Evolutionary conservation across 371 early-diverging fungal genomes (phyloP).

Genomic region (Gilbertella persicaria): DNA sequence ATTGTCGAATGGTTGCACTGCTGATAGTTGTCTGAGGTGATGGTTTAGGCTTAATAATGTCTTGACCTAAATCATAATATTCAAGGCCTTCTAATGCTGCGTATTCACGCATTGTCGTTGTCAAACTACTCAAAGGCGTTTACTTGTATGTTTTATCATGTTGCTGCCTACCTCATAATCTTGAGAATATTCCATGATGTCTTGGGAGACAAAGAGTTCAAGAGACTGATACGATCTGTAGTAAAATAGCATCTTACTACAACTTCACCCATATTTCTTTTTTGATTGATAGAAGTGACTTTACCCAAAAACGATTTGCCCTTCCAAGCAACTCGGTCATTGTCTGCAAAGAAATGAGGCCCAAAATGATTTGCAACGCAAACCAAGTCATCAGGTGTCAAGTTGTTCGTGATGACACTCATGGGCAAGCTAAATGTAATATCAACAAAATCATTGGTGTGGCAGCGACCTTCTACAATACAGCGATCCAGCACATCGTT

Average conservation of each 20-base stretch:
- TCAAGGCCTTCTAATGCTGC: conserved; percentile 70
- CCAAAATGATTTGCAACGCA: conserved; percentile 52
- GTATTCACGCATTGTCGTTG: conserved; percentile 87
- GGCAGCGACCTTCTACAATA: conserved; percentile 55
- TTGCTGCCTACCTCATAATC: conserved; percentile 41
- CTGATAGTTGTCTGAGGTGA: conserved; percentile 24
- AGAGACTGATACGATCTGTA: conserved; percentile 38
- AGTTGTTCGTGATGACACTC: conserved; percentile 19
- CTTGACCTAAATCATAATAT: conserved; percentile 60
- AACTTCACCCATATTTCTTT: conserved; percentile 49
- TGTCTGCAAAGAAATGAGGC: conserved; percentile 33
- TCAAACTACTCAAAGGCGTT: no score
- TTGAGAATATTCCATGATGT: conserved; percentile 37
- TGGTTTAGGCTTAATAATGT: conserved; percentile 66
- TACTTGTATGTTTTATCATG: no score
- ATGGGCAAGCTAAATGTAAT: conserved; percentile 54
- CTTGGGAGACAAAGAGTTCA: conserved; percentile 51
- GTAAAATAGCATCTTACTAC: conserved; percentile 51
- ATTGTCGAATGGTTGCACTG: conserved; percentile 37
- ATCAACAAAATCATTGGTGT: conserved; percentile 79
- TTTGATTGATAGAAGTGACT: conserved; percentile 48
- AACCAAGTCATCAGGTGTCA: conserved; percentile 47
- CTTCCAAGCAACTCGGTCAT: conserved; percentile 18
- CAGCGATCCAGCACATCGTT: conserved; percentile 47
- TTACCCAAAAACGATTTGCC: conserved; percentile 61